Conservation (phyloP, 129 eudicot genomes). For the Pulicaria dysenterica region DNA sequence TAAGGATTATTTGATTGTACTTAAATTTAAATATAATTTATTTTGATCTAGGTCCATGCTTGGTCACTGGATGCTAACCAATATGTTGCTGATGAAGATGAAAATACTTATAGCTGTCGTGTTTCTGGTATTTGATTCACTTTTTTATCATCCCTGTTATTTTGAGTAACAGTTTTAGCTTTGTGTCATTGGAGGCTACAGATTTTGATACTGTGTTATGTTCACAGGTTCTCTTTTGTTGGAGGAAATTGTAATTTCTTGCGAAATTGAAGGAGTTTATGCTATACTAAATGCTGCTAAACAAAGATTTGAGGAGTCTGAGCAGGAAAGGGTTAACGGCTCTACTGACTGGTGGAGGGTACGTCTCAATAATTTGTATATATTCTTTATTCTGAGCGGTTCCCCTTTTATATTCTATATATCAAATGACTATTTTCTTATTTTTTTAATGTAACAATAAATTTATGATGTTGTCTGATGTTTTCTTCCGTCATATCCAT, state of each 20-base stretch:
- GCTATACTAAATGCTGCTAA: constrained; percentile 72
- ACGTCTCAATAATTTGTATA: constrained; percentile 36
- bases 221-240: constrained; percentile 75
- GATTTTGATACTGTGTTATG: constrained; percentile 20
- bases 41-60: constrained; percentile 57
- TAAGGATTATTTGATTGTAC: not conserved
- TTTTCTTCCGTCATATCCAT: not conserved
- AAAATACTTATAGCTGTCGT: constrained; percentile 87
- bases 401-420: constrained; percentile 2
- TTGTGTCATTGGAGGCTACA: constrained; percentile 9
- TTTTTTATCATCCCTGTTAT: constrained; percentile 6
- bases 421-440: not conserved
- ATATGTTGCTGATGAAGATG: constrained; percentile 97
- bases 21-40: not conserved
- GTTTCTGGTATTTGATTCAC: constrained; percentile 67
- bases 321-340: constrained; percentile 62
- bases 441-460: not conserved
- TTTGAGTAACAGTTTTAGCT: constrained; percentile 3
- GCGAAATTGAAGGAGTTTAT: constrained; percentile 68
- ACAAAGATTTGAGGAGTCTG: constrained; percentile 74
- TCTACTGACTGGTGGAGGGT: constrained; percentile 96
- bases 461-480: constrained; percentile 13
- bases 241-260: constrained; percentile 72
- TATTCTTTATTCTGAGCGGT: not conserved
- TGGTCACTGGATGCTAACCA: constrained; percentile 97